Conservation (phyloP, 495 filamentous ascomycete genomes). For the Trichoderma gamsii region DNA sequence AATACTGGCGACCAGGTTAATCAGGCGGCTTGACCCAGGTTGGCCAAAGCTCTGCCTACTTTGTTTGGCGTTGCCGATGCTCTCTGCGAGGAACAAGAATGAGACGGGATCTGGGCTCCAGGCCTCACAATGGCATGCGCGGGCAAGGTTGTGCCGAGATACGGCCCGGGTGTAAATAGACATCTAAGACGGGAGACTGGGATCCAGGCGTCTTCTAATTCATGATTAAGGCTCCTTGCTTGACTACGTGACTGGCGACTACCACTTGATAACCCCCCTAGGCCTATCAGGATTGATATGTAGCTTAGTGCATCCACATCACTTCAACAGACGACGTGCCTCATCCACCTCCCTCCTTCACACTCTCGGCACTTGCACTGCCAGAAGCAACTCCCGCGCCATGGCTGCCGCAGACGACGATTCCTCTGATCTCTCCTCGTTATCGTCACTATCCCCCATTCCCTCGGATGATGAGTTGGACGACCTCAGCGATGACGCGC, state of each 20-base stretch:
- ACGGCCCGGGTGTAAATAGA: conserved; percentile 8
- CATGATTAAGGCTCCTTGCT: not conserved
- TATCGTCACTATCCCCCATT: conserved; percentile 46
- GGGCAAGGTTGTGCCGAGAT: conserved; percentile 10
- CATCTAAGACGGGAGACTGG: not conserved
- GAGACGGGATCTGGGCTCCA: not conserved
- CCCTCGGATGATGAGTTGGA: conserved; percentile 50
- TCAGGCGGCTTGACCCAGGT: not conserved
- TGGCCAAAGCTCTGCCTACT: conserved; percentile 4
- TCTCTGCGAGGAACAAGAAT: not conserved
- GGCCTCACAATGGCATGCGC: conserved; percentile 11
- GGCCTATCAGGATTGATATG: conserved; percentile 11
- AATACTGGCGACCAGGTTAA: not conserved
- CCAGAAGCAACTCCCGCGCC: conserved; percentile 16
- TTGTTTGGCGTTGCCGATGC: not conserved
- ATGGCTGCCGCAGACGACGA: conserved; percentile 47
- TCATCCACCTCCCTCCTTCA: conserved; percentile 9
- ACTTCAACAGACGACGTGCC: conserved; percentile 14
- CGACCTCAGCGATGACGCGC: conserved; percentile 34
- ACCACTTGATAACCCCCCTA: conserved; percentile 9
- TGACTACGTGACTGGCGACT: not conserved
- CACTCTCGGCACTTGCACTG: conserved; percentile 17
- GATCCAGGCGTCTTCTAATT: not conserved
- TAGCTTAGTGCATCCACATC: conserved; percentile 12
- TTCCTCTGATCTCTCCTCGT: conserved; percentile 49